Evolutionary conservation across 352 stramenopile species (phyloP), one percentile per base, ranked within the genome.

Genomic region (Thalassiosira hispida): DNA sequence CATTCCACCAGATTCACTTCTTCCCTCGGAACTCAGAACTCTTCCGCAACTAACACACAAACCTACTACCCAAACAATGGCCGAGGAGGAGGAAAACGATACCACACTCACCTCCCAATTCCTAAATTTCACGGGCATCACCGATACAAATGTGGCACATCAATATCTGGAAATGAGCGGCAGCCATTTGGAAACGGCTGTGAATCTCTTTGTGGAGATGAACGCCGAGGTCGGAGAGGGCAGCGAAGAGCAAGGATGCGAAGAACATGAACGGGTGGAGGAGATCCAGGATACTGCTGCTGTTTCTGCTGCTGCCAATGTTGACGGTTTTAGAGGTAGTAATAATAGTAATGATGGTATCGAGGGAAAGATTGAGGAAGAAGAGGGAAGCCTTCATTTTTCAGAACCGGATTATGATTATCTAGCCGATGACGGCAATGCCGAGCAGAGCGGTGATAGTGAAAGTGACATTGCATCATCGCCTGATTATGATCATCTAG

Each of bases 101-200:
- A 31, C 14, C 12, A 42, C 35, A 62, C 53, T 47, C 9, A 2
- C 11, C 29, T 92, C 3, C 2, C 84, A 92, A 72, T 93, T 92
- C 66, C 23, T 91, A 44, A 71, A 77, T 52, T 81, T 92, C 51
- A 91, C 88, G 20, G 82, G 81, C 33, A 75, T 71, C 14, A 40
- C 81, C 7, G 86, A 93, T 72, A 20, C 69, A 0, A 38, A 69
- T 1, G 57, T 72, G 12, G 86, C 86, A 2, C 61, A 25, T 12
- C 80, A 61, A 46, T 92, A 92, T 66, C 73, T 93, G 52, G 84
- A 92, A 88, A 93, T 91, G 86, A 88, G 78, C 42, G 73, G 61
- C 2, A 74, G 73, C 8, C 64, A 90, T 63, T 63, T 93, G 14
- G 84, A 92, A 75, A 88, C 60, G 12, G 86, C 57, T 5, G 20